Percentiles rank a stretch among this genome's conserved stretches.
phyloP scores from a whole-genome alignment of 352 stramenopile species.

The Globisporangium splendens region DNA sequence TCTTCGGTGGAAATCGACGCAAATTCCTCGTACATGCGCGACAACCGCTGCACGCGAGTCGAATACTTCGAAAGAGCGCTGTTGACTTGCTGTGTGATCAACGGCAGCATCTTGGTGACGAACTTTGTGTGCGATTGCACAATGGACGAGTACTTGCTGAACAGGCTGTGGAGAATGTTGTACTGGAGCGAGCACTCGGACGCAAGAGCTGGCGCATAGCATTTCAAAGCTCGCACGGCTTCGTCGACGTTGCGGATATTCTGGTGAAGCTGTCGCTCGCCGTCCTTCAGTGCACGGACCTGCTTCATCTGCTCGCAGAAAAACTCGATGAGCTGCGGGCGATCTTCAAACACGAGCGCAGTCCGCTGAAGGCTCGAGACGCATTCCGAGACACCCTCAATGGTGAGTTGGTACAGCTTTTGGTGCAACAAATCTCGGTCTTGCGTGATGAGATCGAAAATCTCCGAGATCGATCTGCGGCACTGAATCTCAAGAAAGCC shows the following conservation, averaged over 20 bases:
- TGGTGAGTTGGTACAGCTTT: conserved; percentile 29
- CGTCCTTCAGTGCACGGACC: conserved; percentile 46
- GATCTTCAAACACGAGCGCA: conserved; percentile 49
- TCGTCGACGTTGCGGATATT: conserved; percentile 74
- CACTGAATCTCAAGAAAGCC: conserved; percentile 78
- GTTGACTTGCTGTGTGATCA: conserved; percentile 68
- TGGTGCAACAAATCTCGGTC: conserved; percentile 44
- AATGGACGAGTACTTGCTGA: conserved; percentile 43
- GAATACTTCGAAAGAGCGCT: conserved; percentile 51
- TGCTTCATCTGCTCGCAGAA: conserved; percentile 72
- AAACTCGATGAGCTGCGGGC: conserved; percentile 63
- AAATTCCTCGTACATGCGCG: conserved; percentile 52
- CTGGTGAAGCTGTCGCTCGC: conserved; percentile 55
- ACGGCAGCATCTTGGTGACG: conserved; percentile 53
- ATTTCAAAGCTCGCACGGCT: conserved; percentile 41
- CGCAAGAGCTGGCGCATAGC: conserved; percentile 32
- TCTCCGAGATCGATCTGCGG: conserved; percentile 48
- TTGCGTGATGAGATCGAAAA: conserved; percentile 51
- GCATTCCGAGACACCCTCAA: conserved; percentile 38
- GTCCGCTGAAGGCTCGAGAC: conserved; percentile 41
- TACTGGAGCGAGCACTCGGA: conserved; percentile 29
- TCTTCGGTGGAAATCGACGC: conserved; percentile 39
- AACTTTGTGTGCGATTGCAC: conserved; percentile 61
- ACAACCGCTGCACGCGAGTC: conserved; percentile 42
- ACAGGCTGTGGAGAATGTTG: conserved; percentile 44